phyloP scores from a whole-genome alignment of 768 basidiomycete genomes.

The Leccinellum albellum region DNA sequence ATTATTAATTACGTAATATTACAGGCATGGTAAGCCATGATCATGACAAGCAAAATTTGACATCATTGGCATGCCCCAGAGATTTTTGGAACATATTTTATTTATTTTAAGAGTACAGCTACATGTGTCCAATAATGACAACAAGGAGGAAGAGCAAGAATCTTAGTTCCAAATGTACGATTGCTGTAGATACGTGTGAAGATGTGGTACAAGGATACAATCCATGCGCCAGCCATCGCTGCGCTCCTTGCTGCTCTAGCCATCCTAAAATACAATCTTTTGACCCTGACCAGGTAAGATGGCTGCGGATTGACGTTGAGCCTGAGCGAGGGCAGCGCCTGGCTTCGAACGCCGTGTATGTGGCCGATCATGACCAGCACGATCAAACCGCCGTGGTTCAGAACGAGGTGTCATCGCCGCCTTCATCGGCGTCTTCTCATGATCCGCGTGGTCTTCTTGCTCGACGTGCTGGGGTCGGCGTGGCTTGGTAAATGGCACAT shows the following conservation, averaged over 20 bases:
- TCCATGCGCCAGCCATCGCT: not conserved
- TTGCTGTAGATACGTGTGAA: not conserved
- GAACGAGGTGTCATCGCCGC: not conserved
- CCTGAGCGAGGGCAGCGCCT: slow-evolving; percentile 75
- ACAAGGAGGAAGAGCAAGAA: no score
- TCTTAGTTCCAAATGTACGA: no score
- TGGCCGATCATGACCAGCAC: slow-evolving; percentile 8
- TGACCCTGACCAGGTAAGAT: slow-evolving; percentile 64
- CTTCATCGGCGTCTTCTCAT: not conserved
- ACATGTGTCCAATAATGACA: no score
- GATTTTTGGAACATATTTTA: no score
- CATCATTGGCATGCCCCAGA: no score
- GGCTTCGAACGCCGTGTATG: slow-evolving; percentile 54
- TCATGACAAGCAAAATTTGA: no score
- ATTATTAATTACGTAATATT: no score
- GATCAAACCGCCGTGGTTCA: slow-evolving; percentile 4
- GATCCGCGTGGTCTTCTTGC: slow-evolving; percentile 6
- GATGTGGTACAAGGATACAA: not conserved
- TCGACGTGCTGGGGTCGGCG: slow-evolving; percentile 1
- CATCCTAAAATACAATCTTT: slow-evolving; percentile 63
- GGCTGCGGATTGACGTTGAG: slow-evolving; percentile 70
- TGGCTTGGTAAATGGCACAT: not conserved
- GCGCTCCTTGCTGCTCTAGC: not conserved
- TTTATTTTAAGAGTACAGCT: no score
- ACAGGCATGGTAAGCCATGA: no score